Evolutionary conservation across 1,139 yeast species (phyloP).

Genomic region (Meyerozyma guilliermondii): DNA sequence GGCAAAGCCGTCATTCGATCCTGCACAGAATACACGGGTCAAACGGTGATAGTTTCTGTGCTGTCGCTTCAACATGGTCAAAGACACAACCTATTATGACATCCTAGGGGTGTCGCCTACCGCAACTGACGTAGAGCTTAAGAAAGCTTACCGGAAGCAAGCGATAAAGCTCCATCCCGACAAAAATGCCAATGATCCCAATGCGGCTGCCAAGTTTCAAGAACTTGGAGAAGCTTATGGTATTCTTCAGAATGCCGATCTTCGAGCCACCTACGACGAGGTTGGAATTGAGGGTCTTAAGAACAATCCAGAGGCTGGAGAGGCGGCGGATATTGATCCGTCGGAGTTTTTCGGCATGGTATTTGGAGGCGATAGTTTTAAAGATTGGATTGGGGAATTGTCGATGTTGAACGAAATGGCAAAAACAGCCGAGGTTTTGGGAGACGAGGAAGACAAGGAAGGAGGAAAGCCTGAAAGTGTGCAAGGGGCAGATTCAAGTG

Average conservation of each 20-base stretch:
- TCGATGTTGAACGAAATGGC: conserved; percentile 56
- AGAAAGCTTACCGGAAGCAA: conserved; percentile 23
- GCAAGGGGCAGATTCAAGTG: not conserved
- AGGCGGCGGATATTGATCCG: conserved; percentile 37
- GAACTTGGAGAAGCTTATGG: conserved; percentile 41
- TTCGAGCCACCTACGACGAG: conserved; percentile 38
- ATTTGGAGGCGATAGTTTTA: conserved; percentile 85
- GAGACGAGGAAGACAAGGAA: conserved; percentile 13
- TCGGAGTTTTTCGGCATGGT: conserved; percentile 69
- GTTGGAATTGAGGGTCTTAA: conserved; percentile 41
- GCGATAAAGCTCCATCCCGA: conserved; percentile 25
- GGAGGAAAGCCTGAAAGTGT: not conserved
- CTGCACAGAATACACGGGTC: too few species aligned
- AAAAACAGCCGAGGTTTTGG: conserved; percentile 50
- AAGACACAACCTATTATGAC: conserved; percentile 21
- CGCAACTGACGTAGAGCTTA: conserved; percentile 20
- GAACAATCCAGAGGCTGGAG: conserved; percentile 9
- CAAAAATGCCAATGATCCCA: conserved; percentile 23
- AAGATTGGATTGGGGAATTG: conserved; percentile 75
- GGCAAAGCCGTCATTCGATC: too few species aligned
- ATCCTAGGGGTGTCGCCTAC: conserved; percentile 16
- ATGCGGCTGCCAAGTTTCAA: conserved; percentile 24
- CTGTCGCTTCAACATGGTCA: conserved; percentile 15
- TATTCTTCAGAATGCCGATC: conserved; percentile 31
- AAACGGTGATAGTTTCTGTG: too few species aligned